Evolutionary conservation across 306 rosid species (phyloP).

Genomic region (Cucurbita moschata): DNA sequence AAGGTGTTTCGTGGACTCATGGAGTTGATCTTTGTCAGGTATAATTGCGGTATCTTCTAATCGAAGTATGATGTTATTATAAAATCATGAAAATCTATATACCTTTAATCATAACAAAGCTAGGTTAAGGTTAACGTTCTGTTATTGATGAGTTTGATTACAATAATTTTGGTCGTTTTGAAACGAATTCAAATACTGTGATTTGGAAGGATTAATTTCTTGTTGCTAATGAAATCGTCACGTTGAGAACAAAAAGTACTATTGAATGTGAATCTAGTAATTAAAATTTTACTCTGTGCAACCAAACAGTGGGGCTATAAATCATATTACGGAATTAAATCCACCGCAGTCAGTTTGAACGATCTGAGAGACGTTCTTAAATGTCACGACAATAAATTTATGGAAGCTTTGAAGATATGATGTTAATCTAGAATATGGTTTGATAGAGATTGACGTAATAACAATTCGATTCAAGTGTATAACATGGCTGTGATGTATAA

Average conservation of each 20-base stretch:
- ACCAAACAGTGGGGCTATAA: not conserved
- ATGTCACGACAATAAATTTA: not conserved
- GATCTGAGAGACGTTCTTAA: not conserved
- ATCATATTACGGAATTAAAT: not conserved
- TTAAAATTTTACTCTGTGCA: not conserved
- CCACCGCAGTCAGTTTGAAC: not conserved
- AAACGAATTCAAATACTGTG: not conserved
- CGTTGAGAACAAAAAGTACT: not conserved
- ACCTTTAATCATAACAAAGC: not conserved
- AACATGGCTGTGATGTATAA: not conserved
- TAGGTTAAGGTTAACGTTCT: not conserved
- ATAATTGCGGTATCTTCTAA: conserved; percentile 26
- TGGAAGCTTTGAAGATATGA: not conserved
- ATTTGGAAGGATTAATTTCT: not conserved
- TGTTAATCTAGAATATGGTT: not conserved
- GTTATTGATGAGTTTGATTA: not conserved
- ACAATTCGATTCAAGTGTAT: not conserved
- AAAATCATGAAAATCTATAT: not conserved
- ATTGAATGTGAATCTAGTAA: not conserved
- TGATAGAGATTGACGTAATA: not conserved
- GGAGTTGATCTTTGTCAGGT: conserved; percentile 66
- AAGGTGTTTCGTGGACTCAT: conserved; percentile 58
- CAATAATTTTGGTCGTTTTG: not conserved
- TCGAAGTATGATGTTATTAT: conserved; percentile 7
- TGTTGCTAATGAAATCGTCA: not conserved